Conservation (phyloP, 1,284 basidiomycete species). For the Anthracocystis setariae region DNA sequence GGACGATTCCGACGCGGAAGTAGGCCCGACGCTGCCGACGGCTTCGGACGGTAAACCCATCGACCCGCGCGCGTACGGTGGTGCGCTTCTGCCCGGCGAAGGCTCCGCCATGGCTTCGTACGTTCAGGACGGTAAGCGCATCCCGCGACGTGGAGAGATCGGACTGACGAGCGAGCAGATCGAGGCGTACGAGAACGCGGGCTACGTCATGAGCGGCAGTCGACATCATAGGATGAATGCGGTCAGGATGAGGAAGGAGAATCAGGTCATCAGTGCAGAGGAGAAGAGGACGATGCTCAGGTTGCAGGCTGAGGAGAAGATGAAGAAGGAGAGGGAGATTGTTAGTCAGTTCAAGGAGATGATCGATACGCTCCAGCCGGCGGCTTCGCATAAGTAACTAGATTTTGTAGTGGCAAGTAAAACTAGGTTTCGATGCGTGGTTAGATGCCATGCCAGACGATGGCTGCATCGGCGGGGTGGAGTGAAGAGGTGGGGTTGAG, state of each 20-base stretch:
- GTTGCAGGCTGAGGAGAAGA: conserved; percentile 89
- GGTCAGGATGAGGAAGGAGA: conserved; percentile 96
- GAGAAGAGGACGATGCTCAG: conserved; percentile 94
- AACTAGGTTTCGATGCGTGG: background rate
- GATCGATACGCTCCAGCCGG: conserved; percentile 50
- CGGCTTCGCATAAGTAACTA: background rate
- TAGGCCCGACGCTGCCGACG: conserved; percentile 35
- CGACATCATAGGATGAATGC: conserved; percentile 86
- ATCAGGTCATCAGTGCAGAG: conserved; percentile 93
- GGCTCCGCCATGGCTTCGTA: conserved; percentile 96
- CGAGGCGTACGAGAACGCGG: conserved; percentile 83
- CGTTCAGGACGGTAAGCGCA: conserved; percentile 87
- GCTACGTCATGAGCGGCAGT: conserved; percentile 98
- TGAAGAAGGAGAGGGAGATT: conserved; percentile 79
- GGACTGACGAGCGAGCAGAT: conserved; percentile 88
- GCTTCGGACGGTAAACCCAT: conserved; percentile 30
- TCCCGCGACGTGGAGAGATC: conserved; percentile 97
- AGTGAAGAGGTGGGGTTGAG: conserved; percentile 6
- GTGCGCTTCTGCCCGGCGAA: conserved; percentile 89
- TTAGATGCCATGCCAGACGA: conserved; percentile 47
- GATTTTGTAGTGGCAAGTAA: too few species aligned
- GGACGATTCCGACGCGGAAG: conserved; percentile 17
- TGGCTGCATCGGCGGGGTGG: conserved; percentile 15
- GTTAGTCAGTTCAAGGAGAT: conserved; percentile 67
- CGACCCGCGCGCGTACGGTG: conserved; percentile 72